Base-by-base conservation (phyloP, 139 green algal genomes). In the Haematococcus sp. region DNA sequence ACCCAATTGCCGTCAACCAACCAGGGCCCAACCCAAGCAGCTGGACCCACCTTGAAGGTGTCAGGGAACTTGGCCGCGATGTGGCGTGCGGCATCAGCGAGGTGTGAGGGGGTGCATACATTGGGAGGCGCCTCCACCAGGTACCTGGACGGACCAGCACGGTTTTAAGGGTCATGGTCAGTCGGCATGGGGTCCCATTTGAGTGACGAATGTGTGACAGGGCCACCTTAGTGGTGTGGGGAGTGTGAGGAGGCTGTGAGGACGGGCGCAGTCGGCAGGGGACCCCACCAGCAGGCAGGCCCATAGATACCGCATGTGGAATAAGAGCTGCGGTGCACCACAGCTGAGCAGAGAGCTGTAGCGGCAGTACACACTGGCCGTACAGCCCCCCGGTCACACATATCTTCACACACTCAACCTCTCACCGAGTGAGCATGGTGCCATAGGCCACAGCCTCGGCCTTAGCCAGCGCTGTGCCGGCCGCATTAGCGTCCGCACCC, bases 61-160 rank as follows among this genome's bases (percentile, higher is more conserved):
- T 91, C 88, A 1, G 85, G 74, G 25, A 88, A 85, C 16, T 54
- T 51, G 4, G 68, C 73, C 3, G 88, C 85, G 59, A 96, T 90
- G 76, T 81, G 69, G 7, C 71, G 71, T 2, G 94, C 94, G 3
- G 89, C 74, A 1, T 89, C 77, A 0, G 94, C 94, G 31, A 98
- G 70, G 82, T 96, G 80, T 3, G 76, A 85, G 34, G 95, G 95
- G 0, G 91, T 98, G 85, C 91, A 95, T 22, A 98, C 83, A 79
- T 99, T 99, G 65, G 95, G 89, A 0, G 95, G 95, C 34, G 93
- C 86, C 80, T 98, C 94, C 25, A 99, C 94, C 20, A 99, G 87
- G 84, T 97, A 95, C 64, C 92, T 89, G 73, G 16, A 55, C 23
- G 32, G 31, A 31, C 19, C 7, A 54, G 44, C 40, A 11, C 7